A percentile compares a stretch with the other conserved stretches of the same genome.
These are phyloP conservation scores for Hanseniaspora pseudoguilliermondii DNA, from an alignment of 805 yeast genomes.

Conservation along the genomic window DNA sequence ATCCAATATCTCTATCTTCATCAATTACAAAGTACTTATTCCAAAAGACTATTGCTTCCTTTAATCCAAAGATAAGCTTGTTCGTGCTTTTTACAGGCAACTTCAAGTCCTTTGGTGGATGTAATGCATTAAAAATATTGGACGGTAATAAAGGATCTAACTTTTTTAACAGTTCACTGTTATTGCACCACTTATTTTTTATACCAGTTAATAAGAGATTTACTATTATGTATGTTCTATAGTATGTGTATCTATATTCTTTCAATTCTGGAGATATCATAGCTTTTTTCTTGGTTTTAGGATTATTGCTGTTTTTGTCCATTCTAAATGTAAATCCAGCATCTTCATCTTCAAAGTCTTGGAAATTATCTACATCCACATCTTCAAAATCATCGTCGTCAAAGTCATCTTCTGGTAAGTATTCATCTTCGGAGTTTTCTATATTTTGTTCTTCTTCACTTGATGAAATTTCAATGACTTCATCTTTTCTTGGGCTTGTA, in stretches of 20 bases:
- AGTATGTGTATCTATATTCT: neutral
- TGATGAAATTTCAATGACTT: neutral
- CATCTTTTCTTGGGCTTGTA: neutral
- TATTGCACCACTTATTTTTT: conserved; percentile 66
- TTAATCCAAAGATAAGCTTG: conserved; percentile 63
- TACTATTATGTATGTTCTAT: neutral
- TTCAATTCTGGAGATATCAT: neutral
- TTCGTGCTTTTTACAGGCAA: conserved; percentile 39
- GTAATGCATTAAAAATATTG: conserved; percentile 35
- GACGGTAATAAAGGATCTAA: conserved; percentile 40
- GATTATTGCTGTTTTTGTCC: neutral
- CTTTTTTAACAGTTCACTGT: conserved; percentile 29
- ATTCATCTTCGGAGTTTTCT: neutral
- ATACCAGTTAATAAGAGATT: conserved; percentile 40
- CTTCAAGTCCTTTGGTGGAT: conserved; percentile 32
- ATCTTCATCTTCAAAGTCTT: neutral
- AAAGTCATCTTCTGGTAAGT: neutral
- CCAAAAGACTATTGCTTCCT: conserved; percentile 56
- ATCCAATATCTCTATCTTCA: conserved; percentile 23
- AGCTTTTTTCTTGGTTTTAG: neutral
- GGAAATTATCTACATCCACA: neutral
- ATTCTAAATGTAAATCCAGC: conserved; percentile 9
- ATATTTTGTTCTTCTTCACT: neutral
- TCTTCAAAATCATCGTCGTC: conserved; percentile 13
- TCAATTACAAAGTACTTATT: conserved; percentile 33